A percentile compares a stretch with the other conserved stretches of the same genome.
Conservation (phyloP, 2,329 filamentous ascomycete genomes). For the Stemphylium beticola region DNA sequence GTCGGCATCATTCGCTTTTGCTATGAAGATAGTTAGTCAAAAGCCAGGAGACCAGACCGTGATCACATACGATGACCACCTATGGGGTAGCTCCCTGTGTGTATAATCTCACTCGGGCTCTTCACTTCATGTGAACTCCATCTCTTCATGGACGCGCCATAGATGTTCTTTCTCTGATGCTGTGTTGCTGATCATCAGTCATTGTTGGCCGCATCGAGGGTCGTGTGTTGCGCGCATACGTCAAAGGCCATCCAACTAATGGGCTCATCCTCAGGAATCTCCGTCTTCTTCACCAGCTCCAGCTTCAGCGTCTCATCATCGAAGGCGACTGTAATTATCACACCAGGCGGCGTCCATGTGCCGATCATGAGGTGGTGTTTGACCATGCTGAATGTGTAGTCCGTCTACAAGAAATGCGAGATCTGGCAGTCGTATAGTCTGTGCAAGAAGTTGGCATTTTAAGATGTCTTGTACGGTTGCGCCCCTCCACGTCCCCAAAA, state of each 20-base stretch:
- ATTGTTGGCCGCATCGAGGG: slow-evolving; percentile 2
- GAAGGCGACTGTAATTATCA: slow-evolving; percentile 88
- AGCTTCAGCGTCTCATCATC: slow-evolving; percentile 80
- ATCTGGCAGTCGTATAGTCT: neutral
- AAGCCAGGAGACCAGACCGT: too few species aligned
- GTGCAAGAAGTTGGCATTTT: neutral
- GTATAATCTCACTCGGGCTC: slow-evolving; percentile 75
- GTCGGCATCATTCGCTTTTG: slow-evolving; percentile 69
- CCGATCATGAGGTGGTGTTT: slow-evolving; percentile 91
- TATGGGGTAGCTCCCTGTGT: slow-evolving; percentile 74
- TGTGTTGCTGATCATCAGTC: slow-evolving; percentile 47
- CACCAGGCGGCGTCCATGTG: slow-evolving; percentile 87
- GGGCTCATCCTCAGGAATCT: slow-evolving; percentile 81
- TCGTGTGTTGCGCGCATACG: slow-evolving; percentile 57
- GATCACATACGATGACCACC: slow-evolving; percentile 72
- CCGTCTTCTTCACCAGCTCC: slow-evolving; percentile 77
- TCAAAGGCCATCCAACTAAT: slow-evolving; percentile 95
- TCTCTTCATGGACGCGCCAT: slow-evolving; percentile 91
- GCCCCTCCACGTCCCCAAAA: slow-evolving; percentile 1
- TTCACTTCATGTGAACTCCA: slow-evolving; percentile 84
- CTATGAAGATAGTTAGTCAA: slow-evolving; percentile 50
- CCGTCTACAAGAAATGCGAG: neutral
- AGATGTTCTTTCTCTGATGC: slow-evolving; percentile 83
- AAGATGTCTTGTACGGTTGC: neutral
- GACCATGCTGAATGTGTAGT: slow-evolving; percentile 57